These are phyloP conservation scores for Tranzscheliella williamsii DNA, from an alignment of 1,284 basidiomycete species.

Conservation along the genomic window DNA sequence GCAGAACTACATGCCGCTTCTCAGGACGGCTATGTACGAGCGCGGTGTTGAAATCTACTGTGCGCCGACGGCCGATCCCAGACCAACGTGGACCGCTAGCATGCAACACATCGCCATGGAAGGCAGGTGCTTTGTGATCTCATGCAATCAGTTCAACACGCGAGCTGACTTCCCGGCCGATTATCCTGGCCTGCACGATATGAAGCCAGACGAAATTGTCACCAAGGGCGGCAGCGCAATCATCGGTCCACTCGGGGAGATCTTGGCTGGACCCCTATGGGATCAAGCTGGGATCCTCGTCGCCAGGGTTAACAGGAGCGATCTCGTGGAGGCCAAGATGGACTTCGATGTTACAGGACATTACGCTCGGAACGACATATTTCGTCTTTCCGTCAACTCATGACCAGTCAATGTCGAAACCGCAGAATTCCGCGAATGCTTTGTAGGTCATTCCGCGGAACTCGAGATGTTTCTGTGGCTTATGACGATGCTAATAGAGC, in stretches of 20 bases:
- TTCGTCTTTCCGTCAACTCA: conserved; percentile 40
- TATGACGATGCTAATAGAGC: too few species aligned
- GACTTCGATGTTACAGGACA: conserved; percentile 74
- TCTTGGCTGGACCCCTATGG: conserved; percentile 72
- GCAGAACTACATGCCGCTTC: conserved; percentile 76
- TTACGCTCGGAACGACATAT: conserved; percentile 69
- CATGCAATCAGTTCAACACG: conserved; percentile 66
- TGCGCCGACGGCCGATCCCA: conserved; percentile 72
- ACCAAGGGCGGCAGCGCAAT: conserved; percentile 74
- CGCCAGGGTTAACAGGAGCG: conserved; percentile 70
- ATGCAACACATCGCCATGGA: conserved; percentile 77
- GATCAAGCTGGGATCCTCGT: conserved; percentile 68
- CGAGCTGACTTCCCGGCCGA: conserved; percentile 67
- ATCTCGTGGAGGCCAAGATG: conserved; percentile 71
- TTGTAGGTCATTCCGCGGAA: too few species aligned
- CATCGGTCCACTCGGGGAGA: conserved; percentile 70
- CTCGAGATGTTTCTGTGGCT: too few species aligned
- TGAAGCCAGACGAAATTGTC: conserved; percentile 65
- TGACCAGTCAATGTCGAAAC: too few species aligned
- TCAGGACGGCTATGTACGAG: conserved; percentile 67
- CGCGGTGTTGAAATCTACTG: conserved; percentile 71
- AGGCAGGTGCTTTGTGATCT: conserved; percentile 75
- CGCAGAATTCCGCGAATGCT: too few species aligned
- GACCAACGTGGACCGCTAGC: conserved; percentile 69
- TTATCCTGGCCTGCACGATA: conserved; percentile 62